phyloP scores from a whole-genome alignment of 495 filamentous ascomycete species.

The Sabuloglossum arenarium region DNA sequence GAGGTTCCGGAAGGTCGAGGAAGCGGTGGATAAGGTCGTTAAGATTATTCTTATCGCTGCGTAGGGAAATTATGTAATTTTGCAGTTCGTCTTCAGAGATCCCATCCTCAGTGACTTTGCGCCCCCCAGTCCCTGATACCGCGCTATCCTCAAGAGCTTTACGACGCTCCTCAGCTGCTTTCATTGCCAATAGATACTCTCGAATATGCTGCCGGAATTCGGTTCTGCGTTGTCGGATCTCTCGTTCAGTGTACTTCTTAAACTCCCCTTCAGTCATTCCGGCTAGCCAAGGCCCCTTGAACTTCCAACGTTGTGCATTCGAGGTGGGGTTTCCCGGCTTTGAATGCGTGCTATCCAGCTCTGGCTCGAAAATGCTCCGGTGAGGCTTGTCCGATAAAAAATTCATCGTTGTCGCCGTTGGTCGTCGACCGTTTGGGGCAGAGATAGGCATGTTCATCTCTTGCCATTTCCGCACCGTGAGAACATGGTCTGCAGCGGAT shows the following conservation, averaged over 20 bases:
- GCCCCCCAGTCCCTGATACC: not conserved
- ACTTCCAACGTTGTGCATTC: constrained; percentile 38
- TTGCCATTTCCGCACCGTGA: constrained; percentile 72
- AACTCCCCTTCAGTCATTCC: constrained; percentile 59
- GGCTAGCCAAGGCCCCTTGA: constrained; percentile 61
- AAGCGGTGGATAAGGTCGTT: constrained; percentile 29
- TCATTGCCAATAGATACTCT: constrained; percentile 7
- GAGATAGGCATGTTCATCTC: constrained; percentile 52
- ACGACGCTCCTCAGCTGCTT: not conserved
- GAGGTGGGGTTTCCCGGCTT: constrained; percentile 6
- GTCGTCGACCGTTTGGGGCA: constrained; percentile 15
- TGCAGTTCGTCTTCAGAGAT: constrained; percentile 39
- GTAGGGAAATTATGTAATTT: constrained; percentile 36
- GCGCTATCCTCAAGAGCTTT: not conserved
- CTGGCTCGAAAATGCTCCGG: constrained; percentile 28
- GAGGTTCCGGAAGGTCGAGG: constrained; percentile 26
- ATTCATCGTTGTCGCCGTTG: not conserved
- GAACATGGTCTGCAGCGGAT: constrained; percentile 60
- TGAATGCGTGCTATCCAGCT: constrained; percentile 23
- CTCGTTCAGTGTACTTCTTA: constrained; percentile 34
- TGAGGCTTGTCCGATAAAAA: not conserved
- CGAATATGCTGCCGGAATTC: constrained; percentile 44
- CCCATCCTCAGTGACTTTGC: constrained; percentile 14
- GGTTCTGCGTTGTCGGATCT: constrained; percentile 34
- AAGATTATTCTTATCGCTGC: constrained; percentile 27